A percentile compares a stretch with the other conserved stretches of the same genome.
Conservation (phyloP, 2,329 filamentous ascomycete species). For the Emergomyces orientalis region DNA sequence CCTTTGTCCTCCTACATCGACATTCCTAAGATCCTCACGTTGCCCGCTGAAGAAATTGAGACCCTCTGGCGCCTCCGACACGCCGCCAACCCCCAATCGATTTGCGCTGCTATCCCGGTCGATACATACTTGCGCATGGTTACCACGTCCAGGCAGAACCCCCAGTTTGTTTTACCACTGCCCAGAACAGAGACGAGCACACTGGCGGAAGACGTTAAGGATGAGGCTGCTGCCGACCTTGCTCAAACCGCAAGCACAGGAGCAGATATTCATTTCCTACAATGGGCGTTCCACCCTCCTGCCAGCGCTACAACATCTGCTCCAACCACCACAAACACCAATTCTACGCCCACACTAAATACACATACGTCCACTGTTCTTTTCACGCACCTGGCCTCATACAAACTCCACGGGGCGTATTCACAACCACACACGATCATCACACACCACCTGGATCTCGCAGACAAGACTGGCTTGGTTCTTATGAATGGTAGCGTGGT, state of each 20-base stretch:
- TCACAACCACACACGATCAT: conserved; percentile 87
- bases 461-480: conserved; percentile 64
- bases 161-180: conserved; percentile 84
- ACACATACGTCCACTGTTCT: conserved; percentile 64
- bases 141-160: conserved; percentile 60
- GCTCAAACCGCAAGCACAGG: conserved; percentile 22
- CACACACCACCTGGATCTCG: conserved; percentile 80
- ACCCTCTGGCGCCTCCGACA: conserved; percentile 85
- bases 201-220: conserved; percentile 11
- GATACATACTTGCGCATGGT: conserved; percentile 66
- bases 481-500: conserved; percentile 76
- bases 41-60: conserved; percentile 74
- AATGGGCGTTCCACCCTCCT: conserved; percentile 81
- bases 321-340: conserved; percentile 17
- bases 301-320: conserved; percentile 32
- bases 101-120: conserved; percentile 75
- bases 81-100: conserved; percentile 58
- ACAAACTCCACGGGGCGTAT: conserved; percentile 81
- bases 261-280: conserved; percentile 90
- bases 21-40: conserved; percentile 61
- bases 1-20: conserved; percentile 64
- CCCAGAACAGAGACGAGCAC: conserved; percentile 36
- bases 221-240: conserved; percentile 21
- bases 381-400: conserved; percentile 90
- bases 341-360: conserved; percentile 32